Percentiles rank a stretch among this genome's conserved stretches.
Conservation (phyloP, 257 asterid species). For the Euphrasia confusa region DNA sequence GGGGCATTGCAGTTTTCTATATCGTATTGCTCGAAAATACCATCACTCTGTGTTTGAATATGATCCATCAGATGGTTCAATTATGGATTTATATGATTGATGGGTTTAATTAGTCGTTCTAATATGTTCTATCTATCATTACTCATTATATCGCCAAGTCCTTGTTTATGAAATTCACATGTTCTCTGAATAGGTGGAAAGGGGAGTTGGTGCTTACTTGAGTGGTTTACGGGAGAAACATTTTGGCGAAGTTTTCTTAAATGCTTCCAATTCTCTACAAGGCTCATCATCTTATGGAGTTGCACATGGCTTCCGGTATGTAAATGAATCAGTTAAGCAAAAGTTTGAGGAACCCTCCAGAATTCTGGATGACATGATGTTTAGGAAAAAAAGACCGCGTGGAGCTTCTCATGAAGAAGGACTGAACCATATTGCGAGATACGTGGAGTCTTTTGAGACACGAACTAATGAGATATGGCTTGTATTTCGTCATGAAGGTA, state of each 20-base stretch:
- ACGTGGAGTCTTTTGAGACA: conserved; percentile 90
- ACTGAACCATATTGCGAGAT: conserved; percentile 88
- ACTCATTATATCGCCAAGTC: conserved; percentile 14
- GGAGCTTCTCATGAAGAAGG: conserved; percentile 66
- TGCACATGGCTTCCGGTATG: conserved; percentile 26
- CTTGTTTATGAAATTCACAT: conserved; percentile 22
- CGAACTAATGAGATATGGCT: conserved; percentile 94
- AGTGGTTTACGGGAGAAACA: conserved; percentile 95
- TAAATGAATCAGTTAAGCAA: conserved; percentile 34
- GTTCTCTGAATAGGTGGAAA: conserved; percentile 72
- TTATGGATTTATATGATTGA: neutral
- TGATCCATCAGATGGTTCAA: neutral
- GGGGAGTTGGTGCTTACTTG: conserved; percentile 72
- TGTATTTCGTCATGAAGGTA: conserved; percentile 89
- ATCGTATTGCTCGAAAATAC: conserved; percentile 14
- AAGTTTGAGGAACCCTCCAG: conserved; percentile 35
- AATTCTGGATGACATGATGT: conserved; percentile 30
- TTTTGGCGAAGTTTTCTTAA: conserved; percentile 84
- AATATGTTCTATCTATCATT: conserved; percentile 5
- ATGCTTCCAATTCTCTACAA: conserved; percentile 65
- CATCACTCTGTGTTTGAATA: neutral
- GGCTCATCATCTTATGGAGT: conserved; percentile 40
- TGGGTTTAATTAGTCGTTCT: neutral
- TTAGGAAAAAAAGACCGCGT: conserved; percentile 29
- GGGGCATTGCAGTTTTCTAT: neutral